Conservation (phyloP, 202 grass and related monocot species). For the Schoenoplectus tabernaemontani region DNA sequence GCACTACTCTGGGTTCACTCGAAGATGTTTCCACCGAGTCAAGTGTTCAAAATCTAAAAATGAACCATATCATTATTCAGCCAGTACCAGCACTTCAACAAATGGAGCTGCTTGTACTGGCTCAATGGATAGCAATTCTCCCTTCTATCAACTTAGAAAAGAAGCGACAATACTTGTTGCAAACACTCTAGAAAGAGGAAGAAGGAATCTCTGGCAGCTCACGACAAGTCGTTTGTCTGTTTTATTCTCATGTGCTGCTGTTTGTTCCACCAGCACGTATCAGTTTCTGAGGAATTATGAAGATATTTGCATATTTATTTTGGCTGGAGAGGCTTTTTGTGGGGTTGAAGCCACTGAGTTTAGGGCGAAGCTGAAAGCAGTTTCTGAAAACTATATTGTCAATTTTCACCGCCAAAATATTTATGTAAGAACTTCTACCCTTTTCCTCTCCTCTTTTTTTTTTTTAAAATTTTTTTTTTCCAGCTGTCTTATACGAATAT, state of each 20-base stretch:
- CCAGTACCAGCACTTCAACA: constrained; percentile 26
- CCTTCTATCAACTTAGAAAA: constrained; percentile 83
- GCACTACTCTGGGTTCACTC: constrained; percentile 37
- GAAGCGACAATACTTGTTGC: constrained; percentile 74
- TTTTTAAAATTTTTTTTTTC: constrained; percentile 1
- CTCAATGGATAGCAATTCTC: constrained; percentile 48
- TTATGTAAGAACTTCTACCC: constrained; percentile 56
- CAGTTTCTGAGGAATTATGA: constrained; percentile 98
- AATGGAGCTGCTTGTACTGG: constrained; percentile 36
- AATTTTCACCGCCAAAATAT: constrained; percentile 95
- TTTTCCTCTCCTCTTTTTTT: constrained; percentile 3
- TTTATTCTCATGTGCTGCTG: constrained; percentile 68
- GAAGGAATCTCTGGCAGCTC: constrained; percentile 97
- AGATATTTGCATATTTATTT: constrained; percentile 91
- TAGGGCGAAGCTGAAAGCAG: constrained; percentile 78
- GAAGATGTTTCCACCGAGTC: constrained; percentile 32
- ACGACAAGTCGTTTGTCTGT: constrained; percentile 92
- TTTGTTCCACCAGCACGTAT: constrained; percentile 90
- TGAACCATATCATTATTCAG: constrained; percentile 23
- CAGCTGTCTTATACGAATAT: background rate
- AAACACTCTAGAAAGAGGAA: constrained; percentile 77
- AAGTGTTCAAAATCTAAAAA: constrained; percentile 30
- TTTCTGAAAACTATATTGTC: constrained; percentile 75
- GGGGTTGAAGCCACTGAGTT: constrained; percentile 89
- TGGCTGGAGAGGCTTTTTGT: constrained; percentile 96